These are phyloP conservation scores for Kwoniella sp. DNA, from an alignment of 768 basidiomycete genomes.

Conservation along the genomic window DNA sequence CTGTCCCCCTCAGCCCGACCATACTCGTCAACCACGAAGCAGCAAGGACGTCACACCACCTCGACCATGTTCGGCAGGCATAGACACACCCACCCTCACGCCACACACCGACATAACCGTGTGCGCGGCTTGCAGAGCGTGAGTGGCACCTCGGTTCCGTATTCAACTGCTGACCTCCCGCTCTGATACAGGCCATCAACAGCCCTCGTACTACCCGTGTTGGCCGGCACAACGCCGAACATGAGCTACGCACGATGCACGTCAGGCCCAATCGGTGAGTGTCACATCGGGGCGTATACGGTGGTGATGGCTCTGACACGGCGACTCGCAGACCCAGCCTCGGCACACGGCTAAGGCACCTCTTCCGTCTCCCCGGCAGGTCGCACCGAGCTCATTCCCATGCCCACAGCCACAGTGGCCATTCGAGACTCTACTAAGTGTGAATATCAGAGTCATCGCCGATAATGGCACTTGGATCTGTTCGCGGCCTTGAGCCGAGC, in stretches of 20 bases:
- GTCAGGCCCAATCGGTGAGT: constrained; percentile 22
- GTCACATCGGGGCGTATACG: too few species aligned
- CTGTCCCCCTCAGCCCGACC: too few species aligned
- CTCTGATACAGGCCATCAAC: constrained; percentile 23
- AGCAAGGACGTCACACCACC: too few species aligned
- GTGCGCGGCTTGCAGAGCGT: constrained; percentile 18
- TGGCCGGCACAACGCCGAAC: constrained; percentile 18
- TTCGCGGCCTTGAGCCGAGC: too few species aligned
- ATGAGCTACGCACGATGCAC: constrained; percentile 21
- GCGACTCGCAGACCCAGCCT: constrained; percentile 9
- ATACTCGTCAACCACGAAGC: background rate
- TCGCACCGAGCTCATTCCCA: constrained; percentile 1
- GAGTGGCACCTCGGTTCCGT: constrained; percentile 2
- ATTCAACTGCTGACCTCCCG: background rate
- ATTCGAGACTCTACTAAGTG: too few species aligned
- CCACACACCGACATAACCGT: constrained; percentile 22
- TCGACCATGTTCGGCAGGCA: constrained; percentile 1
- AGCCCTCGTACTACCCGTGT: constrained; percentile 29
- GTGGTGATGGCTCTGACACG: too few species aligned
- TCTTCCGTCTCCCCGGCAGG: constrained; percentile 23
- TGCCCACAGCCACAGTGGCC: constrained; percentile 3
- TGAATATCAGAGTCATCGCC: too few species aligned
- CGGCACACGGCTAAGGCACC: constrained; percentile 22
- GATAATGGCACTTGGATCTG: too few species aligned
- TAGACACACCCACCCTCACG: constrained; percentile 4